Evolutionary conservation across 1,284 basidiomycete genomes (phyloP).

Genomic region (Pholiota adiposa): DNA sequence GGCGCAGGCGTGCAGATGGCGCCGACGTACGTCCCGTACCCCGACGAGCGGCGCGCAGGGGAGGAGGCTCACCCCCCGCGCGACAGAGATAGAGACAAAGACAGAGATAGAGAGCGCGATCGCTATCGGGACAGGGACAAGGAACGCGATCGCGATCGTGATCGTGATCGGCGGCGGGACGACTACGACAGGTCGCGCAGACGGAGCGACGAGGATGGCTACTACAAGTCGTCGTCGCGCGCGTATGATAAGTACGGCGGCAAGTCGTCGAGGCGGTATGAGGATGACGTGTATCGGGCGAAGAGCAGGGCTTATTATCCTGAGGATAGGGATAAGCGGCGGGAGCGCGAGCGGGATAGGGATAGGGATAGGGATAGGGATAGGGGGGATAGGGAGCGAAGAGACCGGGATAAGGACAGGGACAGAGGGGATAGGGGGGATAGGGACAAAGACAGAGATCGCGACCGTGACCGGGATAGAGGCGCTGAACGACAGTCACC

Average conservation of each 20-base stretch:
- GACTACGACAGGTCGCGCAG: constrained; percentile 14
- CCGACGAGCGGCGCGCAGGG: constrained; percentile 10
- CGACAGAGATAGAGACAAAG: constrained; percentile 16
- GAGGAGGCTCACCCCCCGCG: constrained; percentile 4
- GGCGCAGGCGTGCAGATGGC: constrained; percentile 17
- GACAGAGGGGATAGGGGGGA: background rate
- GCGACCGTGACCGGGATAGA: background rate
- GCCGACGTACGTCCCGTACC: constrained; percentile 18
- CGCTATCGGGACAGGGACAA: constrained; percentile 10
- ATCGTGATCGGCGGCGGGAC: constrained; percentile 14
- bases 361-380: constrained; percentile 9
- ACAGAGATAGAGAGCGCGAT: constrained; percentile 9
- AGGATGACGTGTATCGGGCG: constrained; percentile 21
- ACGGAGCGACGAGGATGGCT: constrained; percentile 9
- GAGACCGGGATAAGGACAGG: background rate
- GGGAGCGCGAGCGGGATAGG: constrained; percentile 16
- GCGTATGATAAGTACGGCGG: constrained; percentile 17
- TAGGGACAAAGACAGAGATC: background rate
- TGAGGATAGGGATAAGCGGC: constrained; percentile 18
- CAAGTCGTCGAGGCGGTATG: constrained; percentile 19
- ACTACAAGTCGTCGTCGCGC: constrained; percentile 6
- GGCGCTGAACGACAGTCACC: background rate
- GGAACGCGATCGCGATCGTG: no score
- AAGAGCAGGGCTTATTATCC: constrained; percentile 8
- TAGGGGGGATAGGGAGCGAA: background rate